phyloP scores from a whole-genome alignment of 108 stramenopile species.

The Heterococcus sp. region DNA sequence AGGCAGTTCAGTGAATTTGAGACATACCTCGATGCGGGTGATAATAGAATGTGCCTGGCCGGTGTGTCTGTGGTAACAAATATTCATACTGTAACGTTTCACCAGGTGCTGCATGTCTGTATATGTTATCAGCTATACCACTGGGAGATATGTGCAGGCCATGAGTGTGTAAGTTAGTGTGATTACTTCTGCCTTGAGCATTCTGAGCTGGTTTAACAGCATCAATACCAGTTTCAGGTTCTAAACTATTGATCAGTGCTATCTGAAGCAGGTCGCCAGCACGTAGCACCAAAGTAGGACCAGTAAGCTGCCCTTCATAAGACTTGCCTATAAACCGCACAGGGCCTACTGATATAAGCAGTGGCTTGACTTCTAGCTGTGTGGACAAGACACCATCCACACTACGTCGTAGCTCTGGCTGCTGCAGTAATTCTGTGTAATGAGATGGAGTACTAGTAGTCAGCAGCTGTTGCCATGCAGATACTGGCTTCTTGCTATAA shows the following conservation, averaged over 20 bases:
- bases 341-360: conserved; percentile 1
- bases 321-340: conserved; percentile 17
- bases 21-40: conserved; percentile 33
- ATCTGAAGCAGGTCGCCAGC: conserved; percentile 26
- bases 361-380: not conserved
- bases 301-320: conserved; percentile 39
- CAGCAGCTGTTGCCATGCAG: not conserved
- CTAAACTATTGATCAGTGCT: conserved; percentile 7
- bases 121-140: conserved; percentile 31
- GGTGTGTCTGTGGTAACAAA: conserved; percentile 6
- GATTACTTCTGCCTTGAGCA: not conserved
- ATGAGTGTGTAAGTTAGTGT: conserved; percentile 37
- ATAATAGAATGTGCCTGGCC: conserved; percentile 20
- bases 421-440: not conserved
- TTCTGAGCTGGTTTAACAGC: not conserved
- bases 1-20: not conserved
- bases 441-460: not conserved
- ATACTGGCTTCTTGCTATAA: too few species aligned
- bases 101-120: conserved; percentile 13
- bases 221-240: not conserved
- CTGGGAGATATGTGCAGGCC: conserved; percentile 42
- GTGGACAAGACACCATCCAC: conserved; percentile 12
- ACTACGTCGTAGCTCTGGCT: conserved; percentile 11
- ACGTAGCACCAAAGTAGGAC: conserved; percentile 30
- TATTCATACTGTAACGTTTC: conserved; percentile 17